These are phyloP conservation scores for Xylaria sp. DNA, from an alignment of 2,329 filamentous ascomycete genomes.

Conservation along the genomic window DNA sequence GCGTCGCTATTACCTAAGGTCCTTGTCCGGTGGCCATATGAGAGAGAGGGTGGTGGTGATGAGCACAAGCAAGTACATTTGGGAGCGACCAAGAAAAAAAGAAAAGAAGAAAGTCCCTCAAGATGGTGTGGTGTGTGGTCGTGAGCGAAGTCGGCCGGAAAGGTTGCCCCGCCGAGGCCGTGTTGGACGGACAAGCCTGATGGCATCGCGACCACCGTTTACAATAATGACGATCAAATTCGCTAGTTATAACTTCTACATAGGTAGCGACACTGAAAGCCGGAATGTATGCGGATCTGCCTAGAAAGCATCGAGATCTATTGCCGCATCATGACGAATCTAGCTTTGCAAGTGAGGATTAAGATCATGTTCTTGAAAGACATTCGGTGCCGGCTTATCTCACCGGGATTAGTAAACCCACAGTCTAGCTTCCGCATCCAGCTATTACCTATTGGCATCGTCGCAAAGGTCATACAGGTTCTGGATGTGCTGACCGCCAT, in stretches of 20 bases:
- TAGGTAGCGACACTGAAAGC: not conserved
- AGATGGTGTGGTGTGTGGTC: not conserved
- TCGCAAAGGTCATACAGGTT: conserved; percentile 79
- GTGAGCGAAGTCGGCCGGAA: not conserved
- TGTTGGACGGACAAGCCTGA: no score
- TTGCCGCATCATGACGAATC: not conserved
- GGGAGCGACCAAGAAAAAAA: not conserved
- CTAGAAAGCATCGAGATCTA: no score
- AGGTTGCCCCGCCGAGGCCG: not conserved
- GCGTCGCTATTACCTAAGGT: not conserved
- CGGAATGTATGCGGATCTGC: not conserved
- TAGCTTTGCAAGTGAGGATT: not conserved
- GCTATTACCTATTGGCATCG: conserved; percentile 77
- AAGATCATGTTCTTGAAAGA: conserved; percentile 46
- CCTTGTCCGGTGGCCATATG: not conserved
- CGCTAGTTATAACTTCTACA: no score
- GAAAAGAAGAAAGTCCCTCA: not conserved
- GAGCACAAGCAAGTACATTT: no score
- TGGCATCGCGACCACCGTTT: no score
- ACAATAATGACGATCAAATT: no score
- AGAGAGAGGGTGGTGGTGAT: not conserved
- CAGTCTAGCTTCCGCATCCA: conserved; percentile 76
- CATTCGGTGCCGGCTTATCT: conserved; percentile 71
- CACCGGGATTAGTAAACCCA: conserved; percentile 78
- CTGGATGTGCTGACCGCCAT: conserved; percentile 84